Conservation (phyloP, 371 early-diverging fungal species). For the Actinomortierella ambigua region DNA sequence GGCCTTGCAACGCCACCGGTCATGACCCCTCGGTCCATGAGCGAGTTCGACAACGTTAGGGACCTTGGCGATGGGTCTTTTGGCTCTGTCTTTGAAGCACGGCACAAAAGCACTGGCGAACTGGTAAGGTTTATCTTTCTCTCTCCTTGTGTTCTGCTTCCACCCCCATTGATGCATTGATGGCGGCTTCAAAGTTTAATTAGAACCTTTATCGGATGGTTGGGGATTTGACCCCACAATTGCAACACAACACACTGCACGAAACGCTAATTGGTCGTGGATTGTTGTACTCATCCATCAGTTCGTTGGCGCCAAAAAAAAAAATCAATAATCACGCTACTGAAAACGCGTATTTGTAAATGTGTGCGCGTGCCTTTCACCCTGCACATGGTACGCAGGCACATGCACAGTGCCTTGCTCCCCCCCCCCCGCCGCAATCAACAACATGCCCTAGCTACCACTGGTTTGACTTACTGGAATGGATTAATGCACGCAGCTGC, state of each 20-base stretch:
- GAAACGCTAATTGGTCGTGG: not conserved
- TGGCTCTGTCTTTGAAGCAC: constrained; percentile 84
- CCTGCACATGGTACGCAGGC: too few species aligned
- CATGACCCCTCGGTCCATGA: constrained; percentile 31
- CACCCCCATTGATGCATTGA: not conserved
- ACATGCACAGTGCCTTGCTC: too few species aligned
- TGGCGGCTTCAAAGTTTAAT: not conserved
- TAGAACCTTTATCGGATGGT: not conserved
- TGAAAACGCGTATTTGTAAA: too few species aligned
- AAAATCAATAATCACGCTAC: too few species aligned
- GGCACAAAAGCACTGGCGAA: constrained; percentile 68
- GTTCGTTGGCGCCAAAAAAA: not conserved
- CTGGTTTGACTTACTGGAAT: too few species aligned
- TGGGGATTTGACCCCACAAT: not conserved
- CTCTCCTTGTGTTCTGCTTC: not conserved
- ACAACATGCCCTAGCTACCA: too few species aligned
- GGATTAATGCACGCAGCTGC: not conserved
- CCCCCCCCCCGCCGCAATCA: too few species aligned
- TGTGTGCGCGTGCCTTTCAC: too few species aligned
- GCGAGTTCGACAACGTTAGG: constrained; percentile 73
- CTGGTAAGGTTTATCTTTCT: constrained; percentile 55
- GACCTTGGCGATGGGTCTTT: constrained; percentile 92
- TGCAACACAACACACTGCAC: not conserved
- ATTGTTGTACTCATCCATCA: not conserved
- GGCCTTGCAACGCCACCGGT: too few species aligned